phyloP scores from a whole-genome alignment of 306 rosid genomes.

The Abrus precatorius region DNA sequence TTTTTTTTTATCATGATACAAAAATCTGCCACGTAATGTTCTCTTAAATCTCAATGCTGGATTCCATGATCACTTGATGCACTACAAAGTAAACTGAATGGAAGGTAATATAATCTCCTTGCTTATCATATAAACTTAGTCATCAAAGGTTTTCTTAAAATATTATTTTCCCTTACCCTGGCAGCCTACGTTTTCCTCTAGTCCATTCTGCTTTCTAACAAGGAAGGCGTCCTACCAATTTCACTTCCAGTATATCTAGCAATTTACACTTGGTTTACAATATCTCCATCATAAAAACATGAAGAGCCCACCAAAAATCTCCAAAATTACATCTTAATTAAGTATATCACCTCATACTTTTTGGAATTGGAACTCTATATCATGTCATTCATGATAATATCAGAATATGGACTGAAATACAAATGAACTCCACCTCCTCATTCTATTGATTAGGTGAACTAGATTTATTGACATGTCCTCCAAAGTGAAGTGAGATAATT shows the following conservation, averaged over 20 bases:
- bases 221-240: constrained; percentile 15
- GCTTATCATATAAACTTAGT: background rate
- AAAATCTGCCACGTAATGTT: background rate
- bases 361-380: background rate
- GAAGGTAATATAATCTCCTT: background rate
- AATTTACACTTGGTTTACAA: constrained; percentile 2
- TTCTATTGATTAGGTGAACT: constrained; percentile 16
- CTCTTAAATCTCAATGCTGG: constrained; percentile 6
- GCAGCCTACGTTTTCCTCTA: background rate
- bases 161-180: constrained; percentile 7
- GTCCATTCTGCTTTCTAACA: background rate
- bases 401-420: background rate
- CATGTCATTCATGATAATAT: background rate
- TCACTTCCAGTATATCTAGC: constrained; percentile 14
- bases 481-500: constrained; percentile 16
- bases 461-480: constrained; percentile 18
- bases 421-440: constrained; percentile 24
- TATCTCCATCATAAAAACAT: constrained; percentile 6
- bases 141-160: background rate
- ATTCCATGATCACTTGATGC: background rate
- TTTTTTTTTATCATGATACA: background rate
- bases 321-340: background rate
- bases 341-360: constrained; percentile 5
- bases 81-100: constrained; percentile 5
- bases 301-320: constrained; percentile 6